A percentile compares a stretch with the other conserved stretches of the same genome.
Conservation (phyloP, 306 rosid species). For the Herpetospermum pedunculosum region DNA sequence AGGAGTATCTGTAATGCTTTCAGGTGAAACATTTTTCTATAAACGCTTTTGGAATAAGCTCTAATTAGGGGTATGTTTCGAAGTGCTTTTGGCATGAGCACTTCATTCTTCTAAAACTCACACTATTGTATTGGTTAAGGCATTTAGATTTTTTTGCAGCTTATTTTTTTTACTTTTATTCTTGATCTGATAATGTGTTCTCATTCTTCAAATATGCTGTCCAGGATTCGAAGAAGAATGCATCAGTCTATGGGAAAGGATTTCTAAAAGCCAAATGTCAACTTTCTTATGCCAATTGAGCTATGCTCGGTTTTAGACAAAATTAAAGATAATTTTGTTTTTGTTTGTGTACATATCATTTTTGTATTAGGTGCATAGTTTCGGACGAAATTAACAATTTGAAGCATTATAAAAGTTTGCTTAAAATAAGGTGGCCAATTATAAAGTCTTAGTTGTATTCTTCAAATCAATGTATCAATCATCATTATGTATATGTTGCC, state of each 20-base stretch:
- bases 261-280: neutral
- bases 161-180: neutral
- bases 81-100: too few species aligned
- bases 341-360: too few species aligned
- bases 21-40: neutral
- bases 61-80: neutral
- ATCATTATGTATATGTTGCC: neutral
- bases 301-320: too few species aligned
- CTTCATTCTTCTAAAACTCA: neutral
- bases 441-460: neutral
- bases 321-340: too few species aligned
- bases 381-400: neutral
- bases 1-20: neutral
- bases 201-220: neutral
- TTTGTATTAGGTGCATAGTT: neutral
- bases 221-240: neutral
- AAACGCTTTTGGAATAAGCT: neutral
- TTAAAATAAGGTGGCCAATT: neutral
- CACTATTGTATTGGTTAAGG: too few species aligned
- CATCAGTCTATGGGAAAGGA: neutral
- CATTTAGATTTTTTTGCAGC: too few species aligned
- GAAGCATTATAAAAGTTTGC: neutral
- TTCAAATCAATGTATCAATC: neutral
- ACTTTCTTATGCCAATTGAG: too few species aligned
- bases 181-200: neutral